Evolutionary conservation across 176 grass and related monocot genomes (phyloP).

Genomic region (Rhynchospora breviuscula): DNA sequence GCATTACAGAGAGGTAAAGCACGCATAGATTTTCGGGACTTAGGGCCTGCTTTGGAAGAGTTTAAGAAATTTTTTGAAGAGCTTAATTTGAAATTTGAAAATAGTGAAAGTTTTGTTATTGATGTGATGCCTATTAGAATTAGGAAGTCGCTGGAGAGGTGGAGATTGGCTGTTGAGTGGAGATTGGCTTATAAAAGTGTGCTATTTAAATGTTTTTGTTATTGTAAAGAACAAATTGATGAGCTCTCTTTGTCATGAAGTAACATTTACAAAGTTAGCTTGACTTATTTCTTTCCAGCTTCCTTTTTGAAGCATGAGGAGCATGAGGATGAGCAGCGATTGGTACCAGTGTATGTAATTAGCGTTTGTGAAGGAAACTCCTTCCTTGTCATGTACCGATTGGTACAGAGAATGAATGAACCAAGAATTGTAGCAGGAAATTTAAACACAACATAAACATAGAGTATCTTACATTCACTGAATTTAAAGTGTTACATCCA

Average conservation of each 20-base stretch:
- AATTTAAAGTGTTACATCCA: too few relatives aligned
- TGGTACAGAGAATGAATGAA: too few relatives aligned
- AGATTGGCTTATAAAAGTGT: conserved; percentile 68
- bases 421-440: too few relatives aligned
- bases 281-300: background rate
- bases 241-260: conserved; percentile 36
- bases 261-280: conserved; percentile 12
- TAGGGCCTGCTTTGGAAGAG: conserved; percentile 27
- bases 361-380: too few relatives aligned
- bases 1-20: conserved; percentile 33
- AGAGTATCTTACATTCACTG: too few relatives aligned
- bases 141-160: conserved; percentile 57
- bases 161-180: conserved; percentile 71
- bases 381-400: too few relatives aligned
- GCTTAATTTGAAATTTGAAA: conserved; percentile 37
- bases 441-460: too few relatives aligned
- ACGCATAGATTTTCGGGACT: conserved; percentile 25
- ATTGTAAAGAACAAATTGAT: conserved; percentile 42
- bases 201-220: conserved; percentile 48
- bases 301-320: too few relatives aligned
- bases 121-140: conserved; percentile 29
- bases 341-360: too few relatives aligned
- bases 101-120: background rate
- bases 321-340: too few relatives aligned
- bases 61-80: conserved; percentile 38